A percentile compares a stretch with the other conserved stretches of the same genome.
phyloP scores from a whole-genome alignment of 495 filamentous ascomycete genomes.

The Penicillium cataractarum region DNA sequence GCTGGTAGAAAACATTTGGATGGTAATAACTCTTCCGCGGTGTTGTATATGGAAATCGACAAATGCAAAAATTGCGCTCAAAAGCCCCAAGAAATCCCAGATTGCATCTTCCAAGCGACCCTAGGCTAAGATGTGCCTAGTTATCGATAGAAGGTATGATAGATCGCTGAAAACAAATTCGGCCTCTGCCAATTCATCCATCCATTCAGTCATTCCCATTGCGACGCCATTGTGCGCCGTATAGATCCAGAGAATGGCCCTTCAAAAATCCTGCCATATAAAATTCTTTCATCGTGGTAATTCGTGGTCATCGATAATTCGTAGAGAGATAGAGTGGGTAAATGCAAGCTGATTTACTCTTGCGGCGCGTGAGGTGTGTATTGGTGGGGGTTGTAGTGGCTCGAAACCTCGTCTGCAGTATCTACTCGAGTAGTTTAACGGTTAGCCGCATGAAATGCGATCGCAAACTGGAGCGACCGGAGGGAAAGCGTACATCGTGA shows the following conservation, averaged over 20 bases:
- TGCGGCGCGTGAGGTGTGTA: background rate
- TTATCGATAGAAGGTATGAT: background rate
- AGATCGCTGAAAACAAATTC: background rate
- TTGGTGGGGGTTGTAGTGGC: constrained; percentile 20
- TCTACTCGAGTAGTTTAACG: constrained; percentile 7
- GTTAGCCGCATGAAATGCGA: constrained; percentile 9
- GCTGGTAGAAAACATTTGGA: background rate
- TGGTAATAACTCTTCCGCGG: background rate
- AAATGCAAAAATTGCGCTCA: background rate
- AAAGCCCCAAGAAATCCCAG: background rate
- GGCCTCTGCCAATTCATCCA: constrained; percentile 10
- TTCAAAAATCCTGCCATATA: background rate
- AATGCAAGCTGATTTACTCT: background rate
- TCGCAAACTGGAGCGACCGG: background rate
- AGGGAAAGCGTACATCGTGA: constrained; percentile 35
- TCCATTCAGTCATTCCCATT: constrained; percentile 4
- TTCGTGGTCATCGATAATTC: constrained; percentile 13
- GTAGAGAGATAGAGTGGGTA: constrained; percentile 6
- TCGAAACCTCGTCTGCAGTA: constrained; percentile 17
- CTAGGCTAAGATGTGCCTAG: background rate
- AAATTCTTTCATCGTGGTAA: constrained; percentile 9
- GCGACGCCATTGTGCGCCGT: background rate
- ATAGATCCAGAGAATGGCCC: background rate
- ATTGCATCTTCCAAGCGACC: background rate
- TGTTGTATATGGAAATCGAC: background rate